A percentile compares a stretch with the other conserved stretches of the same genome.
These are phyloP conservation scores for Mucor sp. DNA, from an alignment of 371 early-diverging fungal species.

Conservation along the genomic window DNA sequence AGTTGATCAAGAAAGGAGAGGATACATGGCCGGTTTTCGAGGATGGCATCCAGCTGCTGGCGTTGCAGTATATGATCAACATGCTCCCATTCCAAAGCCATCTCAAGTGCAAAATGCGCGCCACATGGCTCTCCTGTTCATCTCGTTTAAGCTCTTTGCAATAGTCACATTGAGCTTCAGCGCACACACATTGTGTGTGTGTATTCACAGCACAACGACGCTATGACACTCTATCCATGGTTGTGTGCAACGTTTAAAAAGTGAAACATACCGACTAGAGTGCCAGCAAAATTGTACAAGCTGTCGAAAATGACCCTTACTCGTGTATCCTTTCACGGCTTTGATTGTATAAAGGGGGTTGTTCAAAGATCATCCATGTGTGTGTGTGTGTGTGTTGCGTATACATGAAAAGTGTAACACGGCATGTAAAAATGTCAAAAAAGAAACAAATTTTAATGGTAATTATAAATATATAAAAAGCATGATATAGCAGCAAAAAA, in stretches of 20 bases:
- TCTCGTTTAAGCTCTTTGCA: background rate
- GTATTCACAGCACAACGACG: background rate
- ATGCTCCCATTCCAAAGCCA: slow-evolving; percentile 13
- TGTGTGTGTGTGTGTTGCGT: too few species aligned
- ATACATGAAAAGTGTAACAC: slow-evolving; percentile 3
- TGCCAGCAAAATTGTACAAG: background rate
- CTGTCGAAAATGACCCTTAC: slow-evolving; percentile 5
- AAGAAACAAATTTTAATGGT: background rate
- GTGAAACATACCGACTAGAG: background rate
- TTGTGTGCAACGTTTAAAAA: slow-evolving; percentile 9
- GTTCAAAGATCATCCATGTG: background rate
- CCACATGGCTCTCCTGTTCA: background rate
- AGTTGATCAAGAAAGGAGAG: slow-evolving; percentile 9
- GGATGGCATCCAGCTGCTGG: background rate
- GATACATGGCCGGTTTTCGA: slow-evolving; percentile 6
- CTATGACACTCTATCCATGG: slow-evolving; percentile 6
- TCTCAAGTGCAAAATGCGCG: background rate
- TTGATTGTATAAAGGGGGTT: background rate
- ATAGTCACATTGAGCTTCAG: background rate
- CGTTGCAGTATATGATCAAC: slow-evolving; percentile 10
- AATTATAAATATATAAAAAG: background rate
- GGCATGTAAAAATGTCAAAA: slow-evolving; percentile 8
- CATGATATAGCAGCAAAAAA: background rate
- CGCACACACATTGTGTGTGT: background rate
- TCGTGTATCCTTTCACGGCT: slow-evolving; percentile 14